Evolutionary conservation across 2,329 filamentous ascomycete species (phyloP).

Genomic region (Xylaria sp.): DNA sequence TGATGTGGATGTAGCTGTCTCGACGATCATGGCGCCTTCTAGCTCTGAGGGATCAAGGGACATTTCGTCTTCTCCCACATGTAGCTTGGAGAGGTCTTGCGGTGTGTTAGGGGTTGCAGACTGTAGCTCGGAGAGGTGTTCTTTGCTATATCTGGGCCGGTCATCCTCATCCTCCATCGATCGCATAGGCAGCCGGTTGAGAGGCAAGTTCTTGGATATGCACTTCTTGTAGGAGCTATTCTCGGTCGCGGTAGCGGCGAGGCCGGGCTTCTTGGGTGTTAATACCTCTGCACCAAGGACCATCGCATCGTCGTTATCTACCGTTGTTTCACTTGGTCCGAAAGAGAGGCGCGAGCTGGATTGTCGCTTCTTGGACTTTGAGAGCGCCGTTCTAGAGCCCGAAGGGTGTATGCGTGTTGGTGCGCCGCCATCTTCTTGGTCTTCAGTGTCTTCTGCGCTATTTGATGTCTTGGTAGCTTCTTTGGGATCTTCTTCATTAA

Average conservation of each 20-base stretch:
- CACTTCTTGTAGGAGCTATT: constrained; percentile 67
- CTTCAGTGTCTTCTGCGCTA: constrained; percentile 40
- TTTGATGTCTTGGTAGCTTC: constrained; percentile 29
- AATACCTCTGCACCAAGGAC: constrained; percentile 52
- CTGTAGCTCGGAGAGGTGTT: constrained; percentile 84
- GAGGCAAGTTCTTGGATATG: constrained; percentile 51
- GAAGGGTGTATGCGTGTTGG: constrained; percentile 57
- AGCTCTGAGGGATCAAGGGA: constrained; percentile 65
- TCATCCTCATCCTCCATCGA: constrained; percentile 67
- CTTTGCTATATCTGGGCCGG: constrained; percentile 81
- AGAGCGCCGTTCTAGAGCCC: constrained; percentile 53
- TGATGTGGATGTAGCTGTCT: constrained; percentile 46
- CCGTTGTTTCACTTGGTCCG: constrained; percentile 63
- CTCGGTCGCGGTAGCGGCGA: constrained; percentile 69
- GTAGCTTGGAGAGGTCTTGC: constrained; percentile 59
- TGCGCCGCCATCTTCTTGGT: constrained; percentile 52
- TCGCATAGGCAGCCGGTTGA: constrained; percentile 58
- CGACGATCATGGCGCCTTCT: constrained; percentile 69
- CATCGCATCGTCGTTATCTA: constrained; percentile 53
- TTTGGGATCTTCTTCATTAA: constrained; percentile 46
- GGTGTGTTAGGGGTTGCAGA: constrained; percentile 86
- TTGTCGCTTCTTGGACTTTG: constrained; percentile 72
- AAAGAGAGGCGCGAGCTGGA: constrained; percentile 74
- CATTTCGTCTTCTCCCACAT: constrained; percentile 57
- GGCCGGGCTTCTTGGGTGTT: constrained; percentile 65